Base-by-base conservation (phyloP, 768 basidiomycete species). In the Melanogaster broomeanus region DNA sequence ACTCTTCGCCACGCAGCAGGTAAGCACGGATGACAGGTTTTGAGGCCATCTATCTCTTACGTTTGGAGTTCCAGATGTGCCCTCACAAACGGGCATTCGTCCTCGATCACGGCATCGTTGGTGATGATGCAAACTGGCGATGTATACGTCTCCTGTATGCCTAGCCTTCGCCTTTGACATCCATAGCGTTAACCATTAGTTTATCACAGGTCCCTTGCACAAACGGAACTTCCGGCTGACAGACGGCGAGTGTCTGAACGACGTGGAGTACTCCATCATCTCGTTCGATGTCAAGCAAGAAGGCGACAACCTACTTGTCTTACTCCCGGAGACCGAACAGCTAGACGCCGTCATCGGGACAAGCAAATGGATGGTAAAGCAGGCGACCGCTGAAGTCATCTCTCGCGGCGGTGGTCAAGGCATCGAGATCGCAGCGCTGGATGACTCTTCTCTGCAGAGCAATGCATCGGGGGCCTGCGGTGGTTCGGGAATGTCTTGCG, bases 1-100 rank as follows among this genome's bases (percentile, higher is more conserved):
- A 0, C 78, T 80, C 58, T 89, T 79, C 61, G 84, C 84, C 1
- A 84, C 83, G 2, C 87, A 89, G 61, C 86, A 88, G 66, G 80
- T 87, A 69, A 66, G 61, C 22, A 48, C 42, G 45, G 41, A 21
- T 4, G n/a, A 6, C 30, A 13, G 13, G n/a, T 15, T 4, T 19
- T 2, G n/a, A 33, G 42, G n/a, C 6, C 15, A 27, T 18, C 13
- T 6, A 16, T 34, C 27, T 10, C 0, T 16, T 19, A 15, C 34
- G 6, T 45, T 27, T n/a, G 16, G 10, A 13, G 1, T 19, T 48
- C 22, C 21, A 75, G 75, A 74, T 75, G 76, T 74, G 72, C 51
- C 74, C 76, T 2, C 75, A 81, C 56, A 75, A 75, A 58, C 77
- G 81, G 4, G 85, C 87, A 0, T 86, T 88, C 58, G 84, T 88